Evolutionary conservation across 139 green algal species (phyloP).

Genomic region (Chlorella sp.): DNA sequence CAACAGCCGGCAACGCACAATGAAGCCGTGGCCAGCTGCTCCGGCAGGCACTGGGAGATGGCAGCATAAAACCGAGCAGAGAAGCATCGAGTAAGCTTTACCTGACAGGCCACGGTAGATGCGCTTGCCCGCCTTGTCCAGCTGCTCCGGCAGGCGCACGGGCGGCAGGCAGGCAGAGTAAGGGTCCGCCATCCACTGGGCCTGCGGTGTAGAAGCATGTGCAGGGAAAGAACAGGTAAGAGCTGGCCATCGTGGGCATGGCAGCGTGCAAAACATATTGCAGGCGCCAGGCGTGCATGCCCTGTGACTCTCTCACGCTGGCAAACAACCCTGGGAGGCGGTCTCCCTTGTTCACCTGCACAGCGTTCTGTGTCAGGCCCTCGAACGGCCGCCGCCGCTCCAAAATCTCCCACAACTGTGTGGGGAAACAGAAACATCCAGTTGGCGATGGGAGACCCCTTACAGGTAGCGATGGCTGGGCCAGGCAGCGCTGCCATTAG

Average conservation of each 20-base stretch:
- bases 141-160: conserved; percentile 14
- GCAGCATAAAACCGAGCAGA: neutral
- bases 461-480: no score
- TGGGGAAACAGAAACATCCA: no score
- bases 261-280: neutral
- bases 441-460: no score
- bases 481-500: no score
- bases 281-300: neutral
- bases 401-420: conserved; percentile 63
- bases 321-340: neutral
- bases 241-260: neutral
- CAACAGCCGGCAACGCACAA: no score
- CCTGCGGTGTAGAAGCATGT: neutral
- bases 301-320: neutral
- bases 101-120: conserved; percentile 31
- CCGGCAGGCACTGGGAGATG: neutral
- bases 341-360: conserved; percentile 1
- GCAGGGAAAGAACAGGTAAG: neutral
- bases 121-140: conserved; percentile 4
- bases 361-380: conserved; percentile 13
- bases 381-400: conserved; percentile 54
- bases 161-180: conserved; percentile 35
- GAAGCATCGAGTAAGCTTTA: neutral
- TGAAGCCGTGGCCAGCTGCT: neutral
- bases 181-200: conserved; percentile 17